Base-by-base conservation (phyloP, 805 yeast species). In the Clavispora phyllophila region DNA sequence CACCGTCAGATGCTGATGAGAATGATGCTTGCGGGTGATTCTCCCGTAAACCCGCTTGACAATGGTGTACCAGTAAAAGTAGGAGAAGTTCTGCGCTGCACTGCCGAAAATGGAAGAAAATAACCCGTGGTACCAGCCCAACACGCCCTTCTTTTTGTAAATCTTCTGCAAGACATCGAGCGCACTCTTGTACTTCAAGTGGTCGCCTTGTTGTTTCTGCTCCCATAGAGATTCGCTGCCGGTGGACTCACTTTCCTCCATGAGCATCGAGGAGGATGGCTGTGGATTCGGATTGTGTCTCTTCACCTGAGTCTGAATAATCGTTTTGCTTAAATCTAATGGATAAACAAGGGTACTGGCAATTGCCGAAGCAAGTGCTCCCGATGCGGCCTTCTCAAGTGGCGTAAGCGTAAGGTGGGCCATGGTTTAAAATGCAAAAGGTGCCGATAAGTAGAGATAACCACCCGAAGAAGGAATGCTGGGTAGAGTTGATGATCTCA, bases 1-100 rank as follows among this genome's bases (percentile, higher is more conserved):
- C 1, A 79, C 66, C 0, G 93, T 84, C 37, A 78, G 68, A 40
- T 70, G 66, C 42, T 63, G 55, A 56, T 63, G 61, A 50, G 66
- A 58, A 43, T 70, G 70, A 13, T 60, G 49, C 36, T 62, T 62
- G 46, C 59, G 61, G 40, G 67, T 45, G 37, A 64, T 44, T 39
- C 62, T 65, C 45, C 75, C 70, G 62, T 79, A 82, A 14, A 73
- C 62, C 41, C 75, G 72, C 48, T 87, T 77, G 14, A 86, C 79
- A 32, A 84, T 65, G 5, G 89, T 81, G 62, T 87, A 87, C 93
- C 95, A 87, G 63, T 86, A 87, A 61, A 87, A 87, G 62, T 87
- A 87, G 24, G 87, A 81, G 58, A 87, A 87, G 53, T 82, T 84
- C 57, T 85, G 87, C 8, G 84, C 78, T 2, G 90, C 89, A 9